A percentile compares a stretch with the other conserved stretches of the same genome.
Evolutionary conservation across 1,284 basidiomycete genomes (phyloP).

Genomic region (Ganoderma boninense): DNA sequence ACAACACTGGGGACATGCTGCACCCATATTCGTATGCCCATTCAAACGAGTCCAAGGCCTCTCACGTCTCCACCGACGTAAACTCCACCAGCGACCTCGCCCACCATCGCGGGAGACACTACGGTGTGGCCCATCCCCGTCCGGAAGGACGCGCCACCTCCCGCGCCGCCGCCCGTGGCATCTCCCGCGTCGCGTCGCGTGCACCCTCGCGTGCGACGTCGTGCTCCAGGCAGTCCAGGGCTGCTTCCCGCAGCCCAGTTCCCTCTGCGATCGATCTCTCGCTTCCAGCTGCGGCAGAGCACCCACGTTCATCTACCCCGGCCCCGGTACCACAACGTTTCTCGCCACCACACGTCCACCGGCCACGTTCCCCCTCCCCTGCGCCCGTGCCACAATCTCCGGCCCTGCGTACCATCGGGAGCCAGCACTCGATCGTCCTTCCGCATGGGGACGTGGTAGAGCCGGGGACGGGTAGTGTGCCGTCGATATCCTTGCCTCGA

Average conservation of each 20-base stretch:
- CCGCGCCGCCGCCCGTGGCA: slow-evolving; percentile 29
- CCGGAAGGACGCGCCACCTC: slow-evolving; percentile 27
- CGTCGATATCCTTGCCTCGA: neutral
- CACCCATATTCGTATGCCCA: slow-evolving; percentile 27
- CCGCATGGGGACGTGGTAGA: slow-evolving; percentile 16
- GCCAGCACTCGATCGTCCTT: slow-evolving; percentile 17
- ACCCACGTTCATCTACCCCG: neutral
- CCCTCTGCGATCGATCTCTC: slow-evolving; percentile 13
- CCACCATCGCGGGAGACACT: slow-evolving; percentile 15
- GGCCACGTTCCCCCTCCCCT: neutral
- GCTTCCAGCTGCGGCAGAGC: neutral
- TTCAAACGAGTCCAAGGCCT: slow-evolving; percentile 27
- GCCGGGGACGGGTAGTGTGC: slow-evolving; percentile 1
- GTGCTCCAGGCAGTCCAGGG: slow-evolving; percentile 26
- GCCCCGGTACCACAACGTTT: too few species aligned
- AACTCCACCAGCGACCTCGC: slow-evolving; percentile 20
- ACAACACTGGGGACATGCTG: slow-evolving; percentile 10
- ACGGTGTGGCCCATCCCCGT: slow-evolving; percentile 14
- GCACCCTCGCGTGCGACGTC: slow-evolving; percentile 25
- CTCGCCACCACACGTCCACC: neutral
- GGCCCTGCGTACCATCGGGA: neutral
- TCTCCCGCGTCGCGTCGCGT: slow-evolving; percentile 22
- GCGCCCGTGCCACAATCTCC: neutral
- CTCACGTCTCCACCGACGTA: slow-evolving; percentile 23
- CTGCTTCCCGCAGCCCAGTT: slow-evolving; percentile 14